Evolutionary conservation across 2,329 filamentous ascomycete genomes (phyloP), one percentile per base, ranked within the genome.

Genomic region (Epichloe sylvatica): DNA sequence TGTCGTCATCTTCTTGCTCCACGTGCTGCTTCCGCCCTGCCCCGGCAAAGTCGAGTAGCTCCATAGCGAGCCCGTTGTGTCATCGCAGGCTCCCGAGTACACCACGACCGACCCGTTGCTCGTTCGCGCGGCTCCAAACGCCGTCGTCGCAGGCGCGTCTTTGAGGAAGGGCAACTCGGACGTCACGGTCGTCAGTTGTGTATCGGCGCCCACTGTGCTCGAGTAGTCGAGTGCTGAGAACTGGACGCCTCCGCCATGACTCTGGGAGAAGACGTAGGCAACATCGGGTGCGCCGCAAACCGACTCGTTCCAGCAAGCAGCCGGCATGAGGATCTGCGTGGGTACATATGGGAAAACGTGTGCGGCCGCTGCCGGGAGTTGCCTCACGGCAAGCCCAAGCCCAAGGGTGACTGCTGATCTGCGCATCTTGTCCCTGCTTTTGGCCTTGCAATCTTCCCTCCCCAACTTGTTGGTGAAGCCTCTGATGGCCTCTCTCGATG

Each of bases 341-440:
- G 87, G 84, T 49, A 82, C 81, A 69, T 94, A 94, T 25, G 87
- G 88, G 47, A 88, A 74, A 45, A 64, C 64, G 57, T 73, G 69
- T 47, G 73, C 70, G 6, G 65, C 58, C 37, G 60, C 49, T 15
- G 47, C 15, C 7, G 46, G 43, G 11, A 51, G 40, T 5, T 41
- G 51, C 39, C 47, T 40, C 45, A 30, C 45, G 44, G 39, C 51
- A 39, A 40, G 43, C 35, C 39, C 46, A 23, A 53, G 25, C 5
- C 36, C 44, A 34, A 51, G 21, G 12, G 45, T n/a, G 33, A 53
- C 25, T 30, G 25, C 25, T 30, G 25, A 30, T 30, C 25, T 30
- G 25, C 25, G 25, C 25, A 30, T 30, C 25, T 2, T 30, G 25
- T 30, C 39, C 41, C 21, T 25, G 6, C 23, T 25, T 25, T 25